Percentiles rank a stretch among this genome's conserved stretches.
These are phyloP conservation scores for Petunia axillaris DNA, from an alignment of 257 asterid species.

Conservation along the genomic window DNA sequence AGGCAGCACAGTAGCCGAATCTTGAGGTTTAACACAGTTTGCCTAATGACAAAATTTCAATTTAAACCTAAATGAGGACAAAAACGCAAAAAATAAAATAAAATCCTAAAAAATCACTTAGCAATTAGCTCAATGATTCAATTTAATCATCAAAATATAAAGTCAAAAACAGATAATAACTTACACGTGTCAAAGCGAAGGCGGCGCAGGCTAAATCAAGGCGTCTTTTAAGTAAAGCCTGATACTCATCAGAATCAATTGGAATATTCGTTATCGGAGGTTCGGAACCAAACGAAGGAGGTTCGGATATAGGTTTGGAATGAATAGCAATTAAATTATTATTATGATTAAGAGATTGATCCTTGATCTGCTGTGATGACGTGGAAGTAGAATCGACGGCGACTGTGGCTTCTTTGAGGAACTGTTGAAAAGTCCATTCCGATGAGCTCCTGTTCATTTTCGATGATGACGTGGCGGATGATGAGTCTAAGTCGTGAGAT, in stretches of 20 bases:
- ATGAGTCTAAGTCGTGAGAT: conserved; percentile 33
- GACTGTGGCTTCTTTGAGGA: conserved; percentile 60
- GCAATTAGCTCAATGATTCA: neutral
- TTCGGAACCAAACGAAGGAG: conserved; percentile 25
- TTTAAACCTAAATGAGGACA: conserved; percentile 17
- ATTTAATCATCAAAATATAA: neutral
- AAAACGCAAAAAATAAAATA: neutral
- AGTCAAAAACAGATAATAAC: neutral
- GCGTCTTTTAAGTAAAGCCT: conserved; percentile 70
- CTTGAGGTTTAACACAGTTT: conserved; percentile 48
- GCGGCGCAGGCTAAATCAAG: conserved; percentile 96
- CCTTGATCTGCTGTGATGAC: conserved; percentile 35
- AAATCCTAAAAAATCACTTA: neutral
- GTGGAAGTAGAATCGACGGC: conserved; percentile 21
- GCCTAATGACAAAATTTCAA: conserved; percentile 44
- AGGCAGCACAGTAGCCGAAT: conserved; percentile 41
- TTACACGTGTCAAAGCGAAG: conserved; percentile 80
- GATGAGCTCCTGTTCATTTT: conserved; percentile 75
- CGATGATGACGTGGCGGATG: conserved; percentile 45
- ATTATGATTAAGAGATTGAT: neutral
- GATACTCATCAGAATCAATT: conserved; percentile 61
- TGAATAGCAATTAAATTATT: neutral
- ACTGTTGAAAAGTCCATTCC: conserved; percentile 87
- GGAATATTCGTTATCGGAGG: conserved; percentile 42
- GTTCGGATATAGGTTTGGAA: neutral